Evolutionary conservation across 2,329 filamentous ascomycete genomes (phyloP).

Genomic region (Colletotrichum somersetense): DNA sequence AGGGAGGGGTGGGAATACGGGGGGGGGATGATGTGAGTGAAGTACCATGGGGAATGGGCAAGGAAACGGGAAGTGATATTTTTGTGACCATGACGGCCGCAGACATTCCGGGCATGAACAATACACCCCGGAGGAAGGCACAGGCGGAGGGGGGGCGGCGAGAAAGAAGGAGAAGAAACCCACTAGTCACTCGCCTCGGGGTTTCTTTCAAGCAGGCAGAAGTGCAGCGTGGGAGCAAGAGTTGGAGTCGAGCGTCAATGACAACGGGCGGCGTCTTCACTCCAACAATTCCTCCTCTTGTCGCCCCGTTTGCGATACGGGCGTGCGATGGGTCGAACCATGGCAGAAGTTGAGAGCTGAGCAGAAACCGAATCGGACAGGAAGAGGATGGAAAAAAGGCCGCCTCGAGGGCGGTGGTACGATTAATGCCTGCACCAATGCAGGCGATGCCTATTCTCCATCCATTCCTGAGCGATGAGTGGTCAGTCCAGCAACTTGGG

Average conservation of each 20-base stretch:
- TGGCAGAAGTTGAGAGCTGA: background rate
- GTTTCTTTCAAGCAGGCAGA: background rate
- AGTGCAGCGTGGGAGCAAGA: background rate
- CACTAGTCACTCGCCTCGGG: background rate
- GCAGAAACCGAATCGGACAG: conserved; percentile 6
- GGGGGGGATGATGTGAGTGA: background rate
- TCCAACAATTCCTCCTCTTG: background rate
- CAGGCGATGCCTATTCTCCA: conserved; percentile 33
- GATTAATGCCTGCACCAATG: conserved; percentile 39
- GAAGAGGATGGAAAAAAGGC: conserved; percentile 6
- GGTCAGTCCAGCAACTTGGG: conserved; percentile 39
- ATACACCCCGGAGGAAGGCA: background rate
- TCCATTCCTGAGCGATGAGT: conserved; percentile 22
- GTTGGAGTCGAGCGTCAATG: background rate
- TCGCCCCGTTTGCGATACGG: background rate
- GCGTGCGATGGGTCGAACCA: background rate
- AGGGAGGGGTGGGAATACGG: conserved; percentile 4
- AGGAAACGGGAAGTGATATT: background rate
- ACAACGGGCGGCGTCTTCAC: background rate
- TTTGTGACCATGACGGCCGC: background rate
- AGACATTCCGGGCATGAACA: background rate
- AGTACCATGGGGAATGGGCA: background rate
- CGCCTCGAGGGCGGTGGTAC: conserved; percentile 30
- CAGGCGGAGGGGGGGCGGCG: background rate
- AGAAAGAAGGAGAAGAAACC: background rate